Evolutionary conservation across 2,329 filamentous ascomycete species (phyloP).

Genomic region (Thermomyces lanuginosus): DNA sequence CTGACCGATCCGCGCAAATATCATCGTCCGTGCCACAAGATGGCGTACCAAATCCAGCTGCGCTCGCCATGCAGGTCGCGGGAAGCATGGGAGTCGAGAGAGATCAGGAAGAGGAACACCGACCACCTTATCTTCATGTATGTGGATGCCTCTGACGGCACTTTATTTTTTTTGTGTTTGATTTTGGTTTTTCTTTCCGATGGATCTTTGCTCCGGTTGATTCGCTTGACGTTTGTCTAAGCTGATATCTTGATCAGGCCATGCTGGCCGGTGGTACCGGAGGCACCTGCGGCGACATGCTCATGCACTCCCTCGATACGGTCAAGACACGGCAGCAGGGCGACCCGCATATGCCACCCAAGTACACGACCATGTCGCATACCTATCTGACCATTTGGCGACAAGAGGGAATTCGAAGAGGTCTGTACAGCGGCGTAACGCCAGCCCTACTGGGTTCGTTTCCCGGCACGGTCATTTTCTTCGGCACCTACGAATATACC

Average conservation of each 20-base stretch:
- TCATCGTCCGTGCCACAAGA: no score
- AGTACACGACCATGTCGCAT: conserved; percentile 76
- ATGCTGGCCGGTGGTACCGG: conserved; percentile 93
- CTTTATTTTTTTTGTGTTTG: no score
- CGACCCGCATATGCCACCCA: conserved; percentile 80
- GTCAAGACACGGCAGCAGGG: conserved; percentile 97
- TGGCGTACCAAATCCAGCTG: no score
- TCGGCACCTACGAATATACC: conserved; percentile 89
- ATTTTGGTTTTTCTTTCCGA: not conserved
- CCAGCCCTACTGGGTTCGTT: conserved; percentile 87
- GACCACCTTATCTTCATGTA: conserved; percentile 50
- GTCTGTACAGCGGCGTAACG: conserved; percentile 83
- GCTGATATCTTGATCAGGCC: conserved; percentile 37
- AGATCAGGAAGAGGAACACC: conserved; percentile 37
- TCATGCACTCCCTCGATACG: conserved; percentile 98
- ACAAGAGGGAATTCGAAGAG: conserved; percentile 73
- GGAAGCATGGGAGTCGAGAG: conserved; percentile 8
- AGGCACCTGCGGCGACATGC: conserved; percentile 82
- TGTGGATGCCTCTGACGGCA: conserved; percentile 23
- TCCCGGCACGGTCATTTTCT: conserved; percentile 85
- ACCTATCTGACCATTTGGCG: conserved; percentile 87
- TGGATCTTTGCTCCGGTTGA: conserved; percentile 3
- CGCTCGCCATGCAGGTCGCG: no score
- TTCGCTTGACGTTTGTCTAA: not conserved
- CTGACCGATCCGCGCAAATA: no score